A percentile compares a stretch with the other conserved stretches of the same genome.
Conservation (phyloP, 148 eudicot species). For the Rhododendron williamsianum region DNA sequence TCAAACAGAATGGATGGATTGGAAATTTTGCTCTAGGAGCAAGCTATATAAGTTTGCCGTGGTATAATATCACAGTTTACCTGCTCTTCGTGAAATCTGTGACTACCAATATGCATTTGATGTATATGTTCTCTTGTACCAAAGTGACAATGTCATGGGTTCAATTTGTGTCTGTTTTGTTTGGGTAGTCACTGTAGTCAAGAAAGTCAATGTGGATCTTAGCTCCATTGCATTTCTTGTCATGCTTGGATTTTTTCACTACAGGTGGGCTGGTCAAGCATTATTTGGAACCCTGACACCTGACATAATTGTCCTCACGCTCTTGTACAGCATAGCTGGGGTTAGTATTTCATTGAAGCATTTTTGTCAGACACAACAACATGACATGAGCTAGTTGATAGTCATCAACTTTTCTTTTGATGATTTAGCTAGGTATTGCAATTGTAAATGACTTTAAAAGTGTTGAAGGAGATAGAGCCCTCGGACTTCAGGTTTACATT, state of each 20-base stretch:
- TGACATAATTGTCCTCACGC: conserved; percentile 80
- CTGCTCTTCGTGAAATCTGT: neutral
- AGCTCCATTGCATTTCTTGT: neutral
- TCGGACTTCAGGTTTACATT: conserved; percentile 80
- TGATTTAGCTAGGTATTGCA: conserved; percentile 79
- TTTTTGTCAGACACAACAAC: neutral
- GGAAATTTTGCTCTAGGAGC: conserved; percentile 98
- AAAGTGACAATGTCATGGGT: neutral
- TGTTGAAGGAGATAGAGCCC: conserved; percentile 87
- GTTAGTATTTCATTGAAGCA: conserved; percentile 35
- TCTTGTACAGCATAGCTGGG: conserved; percentile 92
- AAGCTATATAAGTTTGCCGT: conserved; percentile 93
- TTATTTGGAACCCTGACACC: conserved; percentile 92
- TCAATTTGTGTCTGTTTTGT: neutral
- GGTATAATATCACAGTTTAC: conserved; percentile 39
- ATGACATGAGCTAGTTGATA: neutral
- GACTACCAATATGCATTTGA: neutral
- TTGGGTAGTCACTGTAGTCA: neutral
- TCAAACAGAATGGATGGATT: conserved; percentile 97
- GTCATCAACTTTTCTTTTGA: conserved; percentile 10
- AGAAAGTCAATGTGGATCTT: neutral
- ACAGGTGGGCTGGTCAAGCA: conserved; percentile 99
- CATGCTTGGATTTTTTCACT: conserved; percentile 16
- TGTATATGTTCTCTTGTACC: neutral
- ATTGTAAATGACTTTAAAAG: conserved; percentile 96